A percentile compares a stretch with the other conserved stretches of the same genome.
phyloP scores from a whole-genome alignment of 2,329 filamentous ascomycete genomes.

The Blumeria hordei region DNA sequence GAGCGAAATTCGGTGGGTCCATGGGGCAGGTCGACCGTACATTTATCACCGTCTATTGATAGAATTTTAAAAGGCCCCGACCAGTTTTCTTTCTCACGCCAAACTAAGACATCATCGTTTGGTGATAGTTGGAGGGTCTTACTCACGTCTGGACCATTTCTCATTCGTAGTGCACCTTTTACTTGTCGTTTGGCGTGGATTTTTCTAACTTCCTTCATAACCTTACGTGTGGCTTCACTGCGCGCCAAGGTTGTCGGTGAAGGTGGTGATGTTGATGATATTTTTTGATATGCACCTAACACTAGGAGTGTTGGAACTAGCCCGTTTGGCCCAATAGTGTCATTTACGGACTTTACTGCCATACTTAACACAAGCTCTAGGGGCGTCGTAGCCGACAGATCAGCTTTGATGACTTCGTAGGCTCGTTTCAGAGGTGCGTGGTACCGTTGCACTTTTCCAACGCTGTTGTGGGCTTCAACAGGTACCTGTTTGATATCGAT shows the following conservation, averaged over 20 bases:
- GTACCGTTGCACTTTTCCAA: background rate
- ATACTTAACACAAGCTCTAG: background rate
- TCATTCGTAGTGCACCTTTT: background rate
- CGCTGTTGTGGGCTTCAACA: background rate
- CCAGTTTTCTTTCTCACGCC: constrained; percentile 2
- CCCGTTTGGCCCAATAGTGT: background rate
- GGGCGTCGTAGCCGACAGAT: background rate
- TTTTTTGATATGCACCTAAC: background rate
- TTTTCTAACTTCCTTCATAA: constrained; percentile 3
- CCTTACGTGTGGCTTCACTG: constrained; percentile 1
- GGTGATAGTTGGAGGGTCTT: background rate
- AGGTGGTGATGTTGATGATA: background rate
- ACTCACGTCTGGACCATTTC: background rate
- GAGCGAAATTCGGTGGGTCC: background rate
- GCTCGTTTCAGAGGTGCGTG: background rate
- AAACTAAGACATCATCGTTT: constrained; percentile 2
- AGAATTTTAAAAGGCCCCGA: background rate
- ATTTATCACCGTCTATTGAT: background rate
- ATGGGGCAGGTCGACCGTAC: background rate
- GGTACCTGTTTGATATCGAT: background rate
- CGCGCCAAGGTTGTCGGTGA: background rate
- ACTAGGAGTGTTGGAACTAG: background rate
- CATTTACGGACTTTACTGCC: background rate
- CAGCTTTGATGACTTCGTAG: background rate
- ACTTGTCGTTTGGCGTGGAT: background rate